Conservation (phyloP, 345 rosid species). For the Diplotaxis tenuifolia region DNA sequence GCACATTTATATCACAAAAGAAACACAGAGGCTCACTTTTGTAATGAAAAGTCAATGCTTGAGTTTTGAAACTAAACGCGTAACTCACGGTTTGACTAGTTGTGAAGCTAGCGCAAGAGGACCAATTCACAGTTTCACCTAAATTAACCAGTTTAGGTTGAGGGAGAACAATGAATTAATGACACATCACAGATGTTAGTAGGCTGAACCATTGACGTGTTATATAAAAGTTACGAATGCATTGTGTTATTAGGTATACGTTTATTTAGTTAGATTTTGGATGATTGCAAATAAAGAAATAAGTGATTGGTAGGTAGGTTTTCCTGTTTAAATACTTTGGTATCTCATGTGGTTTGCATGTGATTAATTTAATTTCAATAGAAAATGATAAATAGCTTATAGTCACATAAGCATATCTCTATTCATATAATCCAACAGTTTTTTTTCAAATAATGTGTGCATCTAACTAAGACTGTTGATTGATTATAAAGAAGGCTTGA, state of each 20-base stretch:
- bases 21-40: not conserved
- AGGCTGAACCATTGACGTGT: constrained; percentile 7
- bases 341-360: constrained; percentile 9
- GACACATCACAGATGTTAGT: not conserved
- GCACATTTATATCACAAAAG: not conserved
- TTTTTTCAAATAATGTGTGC: not conserved
- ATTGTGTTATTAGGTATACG: constrained; percentile 1
- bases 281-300: not conserved
- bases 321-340: constrained; percentile 1
- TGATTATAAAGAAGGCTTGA: not conserved
- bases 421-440: not conserved
- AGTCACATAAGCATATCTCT: constrained; percentile 22
- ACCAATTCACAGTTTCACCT: constrained; percentile 32
- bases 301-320: constrained; percentile 1
- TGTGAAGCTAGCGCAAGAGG: not conserved
- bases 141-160: not conserved
- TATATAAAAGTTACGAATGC: not conserved
- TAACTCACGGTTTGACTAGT: constrained; percentile 12
- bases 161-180: not conserved
- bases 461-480: constrained; percentile 13
- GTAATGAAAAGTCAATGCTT: constrained; percentile 13
- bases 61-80: constrained; percentile 21
- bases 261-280: not conserved
- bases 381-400: not conserved
- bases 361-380: constrained; percentile 7